Conservation (phyloP, 2,329 filamentous ascomycete genomes). For the Orbilia ellipsospora region DNA sequence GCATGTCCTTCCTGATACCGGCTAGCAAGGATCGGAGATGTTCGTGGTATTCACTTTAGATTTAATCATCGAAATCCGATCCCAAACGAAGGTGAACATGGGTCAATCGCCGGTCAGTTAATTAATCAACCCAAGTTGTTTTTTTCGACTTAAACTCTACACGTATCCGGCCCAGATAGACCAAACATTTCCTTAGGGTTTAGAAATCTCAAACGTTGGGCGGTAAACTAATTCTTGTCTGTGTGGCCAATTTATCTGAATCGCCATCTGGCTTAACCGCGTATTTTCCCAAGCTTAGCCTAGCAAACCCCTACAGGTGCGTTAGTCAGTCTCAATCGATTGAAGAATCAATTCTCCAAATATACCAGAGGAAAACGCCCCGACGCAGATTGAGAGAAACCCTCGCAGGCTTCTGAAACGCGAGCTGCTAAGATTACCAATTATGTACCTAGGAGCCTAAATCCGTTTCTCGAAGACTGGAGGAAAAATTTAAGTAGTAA, state of each 20-base stretch:
- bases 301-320: slow-evolving; percentile 15
- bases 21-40: slow-evolving; percentile 41
- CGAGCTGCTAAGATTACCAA: slow-evolving; percentile 37
- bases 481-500: slow-evolving; percentile 14
- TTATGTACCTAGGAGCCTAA: slow-evolving; percentile 18
- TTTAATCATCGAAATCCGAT: slow-evolving; percentile 35
- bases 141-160: too few relatives aligned
- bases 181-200: too few relatives aligned
- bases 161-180: too few relatives aligned
- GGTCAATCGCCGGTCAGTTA: too few relatives aligned
- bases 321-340: slow-evolving; percentile 7
- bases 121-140: too few relatives aligned
- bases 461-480: slow-evolving; percentile 1
- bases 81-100: not conserved
- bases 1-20: slow-evolving; percentile 26
- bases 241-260: slow-evolving; percentile 45
- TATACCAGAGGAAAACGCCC: slow-evolving; percentile 2
- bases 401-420: slow-evolving; percentile 37
- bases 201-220: not conserved
- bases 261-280: slow-evolving; percentile 39
- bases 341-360: slow-evolving; percentile 9
- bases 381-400: slow-evolving; percentile 8
- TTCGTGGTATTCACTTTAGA: slow-evolving; percentile 34
- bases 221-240: not conserved
- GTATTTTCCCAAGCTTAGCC: slow-evolving; percentile 21